These are phyloP conservation scores for Stachybotrys chlorohalonatus DNA, from an alignment of 2,329 filamentous ascomycete species.

Conservation along the genomic window DNA sequence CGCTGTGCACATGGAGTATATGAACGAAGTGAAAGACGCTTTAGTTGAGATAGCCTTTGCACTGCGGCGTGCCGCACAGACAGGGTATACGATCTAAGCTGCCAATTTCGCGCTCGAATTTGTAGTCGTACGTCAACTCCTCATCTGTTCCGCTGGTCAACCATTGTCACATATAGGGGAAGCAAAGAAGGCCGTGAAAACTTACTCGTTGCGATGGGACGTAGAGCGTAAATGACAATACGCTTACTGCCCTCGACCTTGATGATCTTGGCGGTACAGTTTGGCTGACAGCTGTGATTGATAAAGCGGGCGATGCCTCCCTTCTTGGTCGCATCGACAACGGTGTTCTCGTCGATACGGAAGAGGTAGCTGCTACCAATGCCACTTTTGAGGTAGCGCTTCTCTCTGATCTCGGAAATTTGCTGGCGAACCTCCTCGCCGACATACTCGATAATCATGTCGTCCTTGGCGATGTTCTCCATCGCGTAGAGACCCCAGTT, in stretches of 20 bases:
- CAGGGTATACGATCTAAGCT: constrained; percentile 94
- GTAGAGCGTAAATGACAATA: constrained; percentile 96
- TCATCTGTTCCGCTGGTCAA: constrained; percentile 57
- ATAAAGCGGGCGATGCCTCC: constrained; percentile 97
- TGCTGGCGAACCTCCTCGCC: constrained; percentile 95
- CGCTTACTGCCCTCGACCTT: constrained; percentile 96
- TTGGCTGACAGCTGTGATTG: constrained; percentile 96
- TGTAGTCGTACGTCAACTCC: constrained; percentile 99
- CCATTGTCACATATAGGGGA: constrained; percentile 6
- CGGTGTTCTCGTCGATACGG: constrained; percentile 94
- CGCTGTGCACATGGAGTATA: not conserved
- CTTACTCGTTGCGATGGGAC: constrained; percentile 92
- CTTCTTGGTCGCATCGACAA: constrained; percentile 97
- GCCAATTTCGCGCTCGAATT: constrained; percentile 95
- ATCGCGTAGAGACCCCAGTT: constrained; percentile 98
- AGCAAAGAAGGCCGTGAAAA: constrained; percentile 12
- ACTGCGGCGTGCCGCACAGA: constrained; percentile 89
- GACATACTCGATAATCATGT: constrained; percentile 99
- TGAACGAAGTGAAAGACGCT: not conserved
- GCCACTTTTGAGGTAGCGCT: constrained; percentile 86
- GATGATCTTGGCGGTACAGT: constrained; percentile 99
- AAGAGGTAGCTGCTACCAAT: constrained; percentile 97
- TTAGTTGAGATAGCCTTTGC: constrained; percentile 98
- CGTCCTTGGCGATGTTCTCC: constrained; percentile 92
- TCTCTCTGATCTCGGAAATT: constrained; percentile 92